Percentiles rank a stretch among this genome's conserved stretches.
Evolutionary conservation across 1,284 basidiomycete species (phyloP).

Genomic region (Boletus coffeatus): DNA sequence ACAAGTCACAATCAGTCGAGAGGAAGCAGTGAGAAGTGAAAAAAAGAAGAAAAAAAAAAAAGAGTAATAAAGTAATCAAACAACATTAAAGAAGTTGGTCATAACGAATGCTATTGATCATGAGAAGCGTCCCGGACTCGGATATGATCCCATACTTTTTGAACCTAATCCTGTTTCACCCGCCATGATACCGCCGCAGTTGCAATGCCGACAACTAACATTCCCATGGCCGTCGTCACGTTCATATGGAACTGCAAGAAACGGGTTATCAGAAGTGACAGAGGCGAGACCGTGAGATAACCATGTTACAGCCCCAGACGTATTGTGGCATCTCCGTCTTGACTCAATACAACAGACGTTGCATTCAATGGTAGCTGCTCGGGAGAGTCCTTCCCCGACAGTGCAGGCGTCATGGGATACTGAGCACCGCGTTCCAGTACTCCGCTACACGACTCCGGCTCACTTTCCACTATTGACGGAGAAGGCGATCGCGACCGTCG

Average conservation of each 20-base stretch:
- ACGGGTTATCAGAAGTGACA: slow-evolving; percentile 18
- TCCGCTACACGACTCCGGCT: slow-evolving; percentile 31
- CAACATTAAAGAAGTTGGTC: slow-evolving; percentile 7
- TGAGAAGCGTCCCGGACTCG: slow-evolving; percentile 14
- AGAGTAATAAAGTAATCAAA: slow-evolving; percentile 22
- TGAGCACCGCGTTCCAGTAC: slow-evolving; percentile 24
- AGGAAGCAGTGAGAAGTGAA: slow-evolving; percentile 4
- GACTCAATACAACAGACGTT: slow-evolving; percentile 7
- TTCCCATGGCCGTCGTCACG: slow-evolving; percentile 47
- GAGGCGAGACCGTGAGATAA: slow-evolving; percentile 22
- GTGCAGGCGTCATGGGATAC: slow-evolving; percentile 41
- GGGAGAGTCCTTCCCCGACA: slow-evolving; percentile 38
- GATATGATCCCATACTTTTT: slow-evolving; percentile 11
- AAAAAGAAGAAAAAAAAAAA: slow-evolving; percentile 5
- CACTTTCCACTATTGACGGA: slow-evolving; percentile 38
- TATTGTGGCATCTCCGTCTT: slow-evolving; percentile 15
- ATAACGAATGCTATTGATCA: slow-evolving; percentile 11
- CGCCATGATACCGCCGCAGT: slow-evolving; percentile 67
- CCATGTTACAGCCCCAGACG: slow-evolving; percentile 28
- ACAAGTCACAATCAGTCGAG: slow-evolving; percentile 19
- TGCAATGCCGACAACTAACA: slow-evolving; percentile 53
- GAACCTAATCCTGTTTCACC: slow-evolving; percentile 43
- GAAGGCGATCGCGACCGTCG: slow-evolving; percentile 32
- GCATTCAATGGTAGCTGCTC: slow-evolving; percentile 16
- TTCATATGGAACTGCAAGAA: slow-evolving; percentile 26